A percentile compares a stretch with the other conserved stretches of the same genome.
Evolutionary conservation across 2,329 filamentous ascomycete species (phyloP).

Genomic region (Fusarium guadeloupense): DNA sequence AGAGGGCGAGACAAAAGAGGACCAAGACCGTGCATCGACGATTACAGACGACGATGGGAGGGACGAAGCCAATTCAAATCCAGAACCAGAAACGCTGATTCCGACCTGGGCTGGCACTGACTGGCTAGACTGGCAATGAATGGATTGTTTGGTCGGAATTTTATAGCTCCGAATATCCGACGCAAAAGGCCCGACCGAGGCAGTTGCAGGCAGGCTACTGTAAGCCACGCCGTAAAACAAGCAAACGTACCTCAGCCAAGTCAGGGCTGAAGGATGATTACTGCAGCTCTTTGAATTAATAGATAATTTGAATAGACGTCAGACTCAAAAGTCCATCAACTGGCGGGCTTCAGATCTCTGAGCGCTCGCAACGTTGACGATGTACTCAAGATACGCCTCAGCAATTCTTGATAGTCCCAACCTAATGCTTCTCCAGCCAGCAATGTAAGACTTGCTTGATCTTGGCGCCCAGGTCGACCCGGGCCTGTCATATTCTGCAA

Average conservation of each 20-base stretch:
- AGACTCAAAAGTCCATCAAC: no score
- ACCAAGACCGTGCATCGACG: constrained; percentile 34
- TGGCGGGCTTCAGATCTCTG: not conserved
- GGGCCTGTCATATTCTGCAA: constrained; percentile 34
- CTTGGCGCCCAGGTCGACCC: constrained; percentile 24
- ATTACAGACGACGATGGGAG: constrained; percentile 34
- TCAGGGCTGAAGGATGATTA: no score
- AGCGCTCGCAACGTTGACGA: constrained; percentile 16
- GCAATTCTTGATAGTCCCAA: constrained; percentile 24
- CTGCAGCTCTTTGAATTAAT: no score
- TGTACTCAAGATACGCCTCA: constrained; percentile 19
- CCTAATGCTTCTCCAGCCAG: constrained; percentile 25
- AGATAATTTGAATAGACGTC: no score
- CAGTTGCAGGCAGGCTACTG: not conserved
- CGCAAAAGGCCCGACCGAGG: constrained; percentile 27
- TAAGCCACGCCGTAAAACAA: constrained; percentile 17
- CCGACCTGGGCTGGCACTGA: constrained; percentile 23
- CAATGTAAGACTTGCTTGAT: constrained; percentile 34
- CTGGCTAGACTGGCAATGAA: no score
- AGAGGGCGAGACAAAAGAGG: constrained; percentile 21
- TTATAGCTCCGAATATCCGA: constrained; percentile 32
- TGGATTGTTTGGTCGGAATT: constrained; percentile 35
- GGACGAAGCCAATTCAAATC: constrained; percentile 39
- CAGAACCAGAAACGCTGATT: constrained; percentile 34
- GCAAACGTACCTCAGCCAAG: not conserved